Evolutionary conservation across 768 basidiomycete species (phyloP), one percentile per base, ranked within the genome.

Genomic region (Austroboletus eburneus): DNA sequence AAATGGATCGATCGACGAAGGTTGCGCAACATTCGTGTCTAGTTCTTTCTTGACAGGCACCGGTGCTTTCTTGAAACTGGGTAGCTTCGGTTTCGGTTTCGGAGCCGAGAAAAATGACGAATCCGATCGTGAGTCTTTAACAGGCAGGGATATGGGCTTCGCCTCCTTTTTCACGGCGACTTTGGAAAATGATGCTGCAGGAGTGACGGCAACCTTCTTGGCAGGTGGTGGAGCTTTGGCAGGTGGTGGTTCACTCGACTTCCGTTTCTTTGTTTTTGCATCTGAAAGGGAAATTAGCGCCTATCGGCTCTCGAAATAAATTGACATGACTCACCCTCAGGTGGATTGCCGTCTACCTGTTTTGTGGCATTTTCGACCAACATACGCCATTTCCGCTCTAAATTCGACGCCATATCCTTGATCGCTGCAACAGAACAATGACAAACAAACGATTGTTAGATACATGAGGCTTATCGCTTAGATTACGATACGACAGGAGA

Each of bases 321-420:
- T 66, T 72, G 75, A 72, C 79, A 63, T 81, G 78, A 85, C 87
- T 69, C 67, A 90, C 89, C 88, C 75, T 89, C 87, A 45, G 61
- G 59, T 45, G 62, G 66, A 62, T 76, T 72, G 62, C 48, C 61
- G 54, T 73, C 59, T 57, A 33, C 56, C 56, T 61, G 64, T 73
- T 70, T 78, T 47, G 66, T 68, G 61, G 73, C 79, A 71, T 60
- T 70, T 62, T 69, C 72, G 39, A 85, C 71, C 65, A 87, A 69
- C 51, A 72, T 71, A 48, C 86, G 80, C 90, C 89, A 91, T 72
- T 81, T 82, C 59, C 80, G 80, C 69, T 89, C 87, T 72, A 91
- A 74, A 72, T 88, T 90, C 64, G 79, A 80, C 58, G 89, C 89
- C 86, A 91, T 88, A 72, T 91, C 89, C 83, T 90, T 87, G 84